These are phyloP conservation scores for Fraxinus velutina DNA, from an alignment of 305 asterid species.

Conservation along the genomic window DNA sequence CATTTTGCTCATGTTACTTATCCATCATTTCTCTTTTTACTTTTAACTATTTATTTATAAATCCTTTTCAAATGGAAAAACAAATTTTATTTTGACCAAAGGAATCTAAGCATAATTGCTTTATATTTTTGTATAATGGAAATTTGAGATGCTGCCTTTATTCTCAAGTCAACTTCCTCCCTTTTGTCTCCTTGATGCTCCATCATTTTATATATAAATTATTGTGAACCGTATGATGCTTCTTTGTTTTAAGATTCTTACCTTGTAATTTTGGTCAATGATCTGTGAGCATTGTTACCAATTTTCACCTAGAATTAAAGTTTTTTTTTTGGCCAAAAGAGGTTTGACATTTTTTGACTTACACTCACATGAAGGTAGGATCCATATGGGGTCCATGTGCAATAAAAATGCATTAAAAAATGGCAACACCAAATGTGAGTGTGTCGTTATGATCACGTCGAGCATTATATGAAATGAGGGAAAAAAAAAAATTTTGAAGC, in stretches of 20 bases:
- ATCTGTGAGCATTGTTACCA: not conserved
- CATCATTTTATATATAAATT: not conserved
- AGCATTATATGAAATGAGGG: not conserved
- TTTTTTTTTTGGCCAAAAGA: too few species aligned
- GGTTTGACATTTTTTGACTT: too few species aligned
- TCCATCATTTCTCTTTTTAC: not conserved
- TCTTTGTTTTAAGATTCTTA: not conserved
- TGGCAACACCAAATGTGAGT: too few species aligned
- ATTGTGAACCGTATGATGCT: not conserved
- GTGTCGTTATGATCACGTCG: not conserved
- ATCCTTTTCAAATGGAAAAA: not conserved
- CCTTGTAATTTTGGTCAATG: not conserved
- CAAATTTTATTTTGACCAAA: not conserved
- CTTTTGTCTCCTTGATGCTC: not conserved
- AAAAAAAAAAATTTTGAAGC: not conserved
- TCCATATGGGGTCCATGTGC: too few species aligned
- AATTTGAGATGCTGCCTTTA: conserved; percentile 33
- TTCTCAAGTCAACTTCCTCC: conserved; percentile 28
- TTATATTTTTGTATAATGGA: not conserved
- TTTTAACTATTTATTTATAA: too few species aligned
- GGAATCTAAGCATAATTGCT: not conserved
- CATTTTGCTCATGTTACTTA: not conserved
- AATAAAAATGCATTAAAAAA: too few species aligned
- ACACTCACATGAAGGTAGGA: too few species aligned
- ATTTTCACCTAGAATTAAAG: too few species aligned